Percentiles rank a stretch among this genome's conserved stretches.
phyloP scores from a whole-genome alignment of 768 basidiomycete genomes.

The Tylopilus sp. region DNA sequence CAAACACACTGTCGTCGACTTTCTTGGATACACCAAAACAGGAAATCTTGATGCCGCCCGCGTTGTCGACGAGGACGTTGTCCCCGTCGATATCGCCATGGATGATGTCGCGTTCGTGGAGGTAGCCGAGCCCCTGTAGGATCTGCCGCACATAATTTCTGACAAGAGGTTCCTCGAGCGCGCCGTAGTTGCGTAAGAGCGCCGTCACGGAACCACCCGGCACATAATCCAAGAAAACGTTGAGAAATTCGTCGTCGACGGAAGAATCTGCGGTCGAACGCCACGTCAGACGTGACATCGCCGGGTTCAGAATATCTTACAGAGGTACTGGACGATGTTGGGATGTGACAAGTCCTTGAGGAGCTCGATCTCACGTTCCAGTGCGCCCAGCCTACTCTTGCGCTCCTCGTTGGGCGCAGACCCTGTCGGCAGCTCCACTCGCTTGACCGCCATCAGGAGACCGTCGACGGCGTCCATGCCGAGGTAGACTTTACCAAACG shows the following conservation, averaged over 20 bases:
- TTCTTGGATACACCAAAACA: slow-evolving; percentile 98
- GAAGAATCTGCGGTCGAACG: slow-evolving; percentile 73
- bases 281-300: neutral
- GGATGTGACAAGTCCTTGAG: slow-evolving; percentile 89
- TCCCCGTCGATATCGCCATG: slow-evolving; percentile 99
- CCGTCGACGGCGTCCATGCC: slow-evolving; percentile 93
- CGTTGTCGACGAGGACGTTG: slow-evolving; percentile 97
- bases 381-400: slow-evolving; percentile 87
- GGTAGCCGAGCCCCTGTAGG: slow-evolving; percentile 80
- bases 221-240: slow-evolving; percentile 97
- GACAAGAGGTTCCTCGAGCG: slow-evolving; percentile 90
- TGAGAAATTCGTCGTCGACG: slow-evolving; percentile 83
- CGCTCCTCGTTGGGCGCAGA: slow-evolving; percentile 86
- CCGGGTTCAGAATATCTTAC: slow-evolving; percentile 49
- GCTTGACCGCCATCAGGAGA: slow-evolving; percentile 95
- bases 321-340: slow-evolving; percentile 97
- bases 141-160: slow-evolving; percentile 93
- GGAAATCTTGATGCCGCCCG: slow-evolving; percentile 95
- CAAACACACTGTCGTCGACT: slow-evolving; percentile 84
- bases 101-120: slow-evolving; percentile 92
- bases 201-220: slow-evolving; percentile 94
- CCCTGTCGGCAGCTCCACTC: slow-evolving; percentile 90
- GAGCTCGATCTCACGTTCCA: slow-evolving; percentile 92
- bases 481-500: slow-evolving; percentile 92
- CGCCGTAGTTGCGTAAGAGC: slow-evolving; percentile 84